Evolutionary conservation across 129 eudicot genomes (phyloP).

Genomic region (Tanacetum coccineum): DNA sequence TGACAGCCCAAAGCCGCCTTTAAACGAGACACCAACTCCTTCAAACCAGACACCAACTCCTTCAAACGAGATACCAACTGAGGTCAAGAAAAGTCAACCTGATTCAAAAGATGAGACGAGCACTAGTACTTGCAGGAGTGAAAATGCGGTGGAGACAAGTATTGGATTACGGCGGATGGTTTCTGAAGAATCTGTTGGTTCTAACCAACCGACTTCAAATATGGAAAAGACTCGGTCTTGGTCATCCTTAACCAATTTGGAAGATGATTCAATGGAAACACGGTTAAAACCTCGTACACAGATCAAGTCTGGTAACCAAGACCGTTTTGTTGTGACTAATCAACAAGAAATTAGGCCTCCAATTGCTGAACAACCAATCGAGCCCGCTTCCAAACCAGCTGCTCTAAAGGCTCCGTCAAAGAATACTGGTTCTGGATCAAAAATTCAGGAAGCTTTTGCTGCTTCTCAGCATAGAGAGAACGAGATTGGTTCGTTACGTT

Average conservation of each 20-base stretch:
- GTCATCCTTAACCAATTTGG: slow-evolving; percentile 37
- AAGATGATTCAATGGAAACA: slow-evolving; percentile 31
- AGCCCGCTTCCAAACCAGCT: slow-evolving; percentile 23
- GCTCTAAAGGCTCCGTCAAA: slow-evolving; percentile 32
- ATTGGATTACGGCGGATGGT: slow-evolving; percentile 9
- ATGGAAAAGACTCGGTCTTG: slow-evolving; percentile 39
- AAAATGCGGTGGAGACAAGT: slow-evolving; percentile 27
- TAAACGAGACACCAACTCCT: slow-evolving; percentile 21
- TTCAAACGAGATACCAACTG: slow-evolving; percentile 24
- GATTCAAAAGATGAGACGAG: slow-evolving; percentile 21
- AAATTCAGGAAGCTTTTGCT: slow-evolving; percentile 36
- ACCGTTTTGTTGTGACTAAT: background rate
- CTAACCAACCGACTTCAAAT: slow-evolving; percentile 34
- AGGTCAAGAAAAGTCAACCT: slow-evolving; percentile 19
- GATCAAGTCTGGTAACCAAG: slow-evolving; percentile 38
- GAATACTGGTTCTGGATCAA: slow-evolving; percentile 43
- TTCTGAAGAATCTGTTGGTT: slow-evolving; percentile 36
- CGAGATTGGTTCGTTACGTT: slow-evolving; percentile 28
- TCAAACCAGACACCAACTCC: slow-evolving; percentile 26
- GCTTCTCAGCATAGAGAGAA: slow-evolving; percentile 32
- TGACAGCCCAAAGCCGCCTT: slow-evolving; percentile 58
- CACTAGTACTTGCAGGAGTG: slow-evolving; percentile 9
- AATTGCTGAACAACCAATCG: slow-evolving; percentile 28
- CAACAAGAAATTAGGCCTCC: slow-evolving; percentile 26
- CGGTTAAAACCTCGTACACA: slow-evolving; percentile 36